These are phyloP conservation scores for Sporothrix dimorphospora DNA, from an alignment of 2,329 filamentous ascomycete species.

Conservation along the genomic window DNA sequence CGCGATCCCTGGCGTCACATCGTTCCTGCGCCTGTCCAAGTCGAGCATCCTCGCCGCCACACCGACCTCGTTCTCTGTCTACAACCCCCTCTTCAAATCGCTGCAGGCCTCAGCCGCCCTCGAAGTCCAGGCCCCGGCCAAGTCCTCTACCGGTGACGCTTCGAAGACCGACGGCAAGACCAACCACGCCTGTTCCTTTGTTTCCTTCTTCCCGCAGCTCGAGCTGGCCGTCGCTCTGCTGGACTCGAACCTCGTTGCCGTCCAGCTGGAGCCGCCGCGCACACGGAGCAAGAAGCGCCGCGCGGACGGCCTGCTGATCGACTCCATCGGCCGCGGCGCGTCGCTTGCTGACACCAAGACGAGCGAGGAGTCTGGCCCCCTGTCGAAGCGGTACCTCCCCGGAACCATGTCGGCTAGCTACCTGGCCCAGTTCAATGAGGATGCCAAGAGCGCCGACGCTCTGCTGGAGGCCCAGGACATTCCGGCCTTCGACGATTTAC, in stretches of 20 bases:
- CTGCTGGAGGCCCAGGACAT: conserved; percentile 52
- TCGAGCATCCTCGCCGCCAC: conserved; percentile 68
- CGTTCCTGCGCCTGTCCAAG: conserved; percentile 68
- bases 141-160: conserved; percentile 29
- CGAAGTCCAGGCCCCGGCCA: conserved; percentile 40
- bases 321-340: conserved; percentile 71
- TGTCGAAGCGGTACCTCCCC: conserved; percentile 44
- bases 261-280: conserved; percentile 68
- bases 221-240: conserved; percentile 67
- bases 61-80: conserved; percentile 59
- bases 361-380: neutral
- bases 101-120: conserved; percentile 56
- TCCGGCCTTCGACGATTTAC: conserved; percentile 50
- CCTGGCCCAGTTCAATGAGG: conserved; percentile 49
- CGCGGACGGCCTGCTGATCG: conserved; percentile 66
- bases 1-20: conserved; percentile 55
- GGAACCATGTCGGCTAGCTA: conserved; percentile 57
- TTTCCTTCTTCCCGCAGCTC: conserved; percentile 66
- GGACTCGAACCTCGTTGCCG: conserved; percentile 66
- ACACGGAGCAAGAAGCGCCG: conserved; percentile 59
- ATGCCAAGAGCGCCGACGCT: conserved; percentile 53
- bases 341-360: conserved; percentile 22
- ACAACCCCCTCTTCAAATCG: conserved; percentile 70
- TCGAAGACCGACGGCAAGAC: conserved; percentile 38
- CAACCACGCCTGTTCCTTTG: conserved; percentile 48